Percentiles rank a stretch among this genome's conserved stretches.
These are phyloP conservation scores for Galerina sulciceps DNA, from an alignment of 768 basidiomycete species.

Conservation along the genomic window DNA sequence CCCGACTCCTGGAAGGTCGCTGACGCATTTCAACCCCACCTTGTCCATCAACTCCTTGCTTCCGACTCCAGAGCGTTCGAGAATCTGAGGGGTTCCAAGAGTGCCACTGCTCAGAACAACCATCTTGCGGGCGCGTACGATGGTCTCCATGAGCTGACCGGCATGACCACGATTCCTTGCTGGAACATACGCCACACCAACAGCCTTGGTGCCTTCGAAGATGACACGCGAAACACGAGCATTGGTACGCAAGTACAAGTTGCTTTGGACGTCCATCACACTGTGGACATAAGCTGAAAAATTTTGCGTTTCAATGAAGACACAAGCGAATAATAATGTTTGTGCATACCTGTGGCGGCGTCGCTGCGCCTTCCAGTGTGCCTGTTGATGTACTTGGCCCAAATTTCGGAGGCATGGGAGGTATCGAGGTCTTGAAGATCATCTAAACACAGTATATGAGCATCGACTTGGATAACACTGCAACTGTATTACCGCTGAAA, in stretches of 20 bases:
- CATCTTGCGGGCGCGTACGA: conserved; percentile 67
- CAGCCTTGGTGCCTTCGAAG: conserved; percentile 73
- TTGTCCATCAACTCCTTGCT: conserved; percentile 55
- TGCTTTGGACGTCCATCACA: conserved; percentile 69
- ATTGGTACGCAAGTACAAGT: conserved; percentile 69
- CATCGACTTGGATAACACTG: background rate
- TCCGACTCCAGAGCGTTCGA: conserved; percentile 76
- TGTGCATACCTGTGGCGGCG: conserved; percentile 59
- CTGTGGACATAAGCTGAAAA: conserved; percentile 66
- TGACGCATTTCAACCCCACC: conserved; percentile 63
- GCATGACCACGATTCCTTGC: conserved; percentile 60
- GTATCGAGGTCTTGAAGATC: conserved; percentile 72
- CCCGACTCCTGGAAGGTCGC: conserved; percentile 75
- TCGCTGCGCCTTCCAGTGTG: conserved; percentile 75
- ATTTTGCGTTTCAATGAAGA: background rate
- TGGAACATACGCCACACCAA: conserved; percentile 73
- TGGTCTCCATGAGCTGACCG: conserved; percentile 59
- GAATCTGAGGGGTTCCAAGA: conserved; percentile 72
- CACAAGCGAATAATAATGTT: background rate
- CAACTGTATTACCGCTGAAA: conserved; percentile 54
- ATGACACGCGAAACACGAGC: conserved; percentile 71
- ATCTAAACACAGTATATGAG: conserved; percentile 40
- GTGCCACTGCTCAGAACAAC: conserved; percentile 72
- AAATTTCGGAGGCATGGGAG: conserved; percentile 67
- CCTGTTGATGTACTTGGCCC: conserved; percentile 80